These are phyloP conservation scores for Royoungia palumana DNA, from an alignment of 768 basidiomycete species.

Conservation along the genomic window DNA sequence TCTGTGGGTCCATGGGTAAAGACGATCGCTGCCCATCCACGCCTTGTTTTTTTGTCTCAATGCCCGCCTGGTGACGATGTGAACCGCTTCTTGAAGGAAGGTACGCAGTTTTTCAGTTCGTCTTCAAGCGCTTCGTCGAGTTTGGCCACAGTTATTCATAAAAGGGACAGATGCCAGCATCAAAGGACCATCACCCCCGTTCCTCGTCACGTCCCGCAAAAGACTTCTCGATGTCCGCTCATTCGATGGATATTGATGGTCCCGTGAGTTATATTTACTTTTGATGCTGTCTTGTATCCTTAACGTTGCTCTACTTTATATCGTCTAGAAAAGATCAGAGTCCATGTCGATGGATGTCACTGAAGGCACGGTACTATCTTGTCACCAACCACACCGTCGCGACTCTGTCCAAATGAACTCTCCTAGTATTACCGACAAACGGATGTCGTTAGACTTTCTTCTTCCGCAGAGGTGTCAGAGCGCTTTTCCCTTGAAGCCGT, in stretches of 20 bases:
- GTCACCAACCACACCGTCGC: neutral
- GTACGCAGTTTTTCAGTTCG: conserved; percentile 2
- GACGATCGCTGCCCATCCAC: neutral
- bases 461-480: neutral
- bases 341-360: conserved; percentile 12
- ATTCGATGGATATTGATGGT: conserved; percentile 13
- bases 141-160: conserved; percentile 8
- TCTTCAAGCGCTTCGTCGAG: neutral
- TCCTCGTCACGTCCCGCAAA: neutral
- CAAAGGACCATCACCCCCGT: neutral
- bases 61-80: conserved; percentile 8
- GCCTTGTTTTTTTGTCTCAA: conserved; percentile 16
- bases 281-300: neutral
- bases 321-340: conserved; percentile 8
- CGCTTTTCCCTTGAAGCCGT: neutral
- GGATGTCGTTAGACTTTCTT: neutral
- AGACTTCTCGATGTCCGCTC: too few relatives aligned
- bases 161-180: conserved; percentile 5
- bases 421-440: neutral
- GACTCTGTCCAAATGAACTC: neutral
- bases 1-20: conserved; percentile 17
- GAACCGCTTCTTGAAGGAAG: neutral
- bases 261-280: conserved; percentile 11
- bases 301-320: neutral
- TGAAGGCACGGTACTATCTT: neutral